Conservation (phyloP, 2,329 filamentous ascomycete species). For the Mycogone perniciosa region DNA sequence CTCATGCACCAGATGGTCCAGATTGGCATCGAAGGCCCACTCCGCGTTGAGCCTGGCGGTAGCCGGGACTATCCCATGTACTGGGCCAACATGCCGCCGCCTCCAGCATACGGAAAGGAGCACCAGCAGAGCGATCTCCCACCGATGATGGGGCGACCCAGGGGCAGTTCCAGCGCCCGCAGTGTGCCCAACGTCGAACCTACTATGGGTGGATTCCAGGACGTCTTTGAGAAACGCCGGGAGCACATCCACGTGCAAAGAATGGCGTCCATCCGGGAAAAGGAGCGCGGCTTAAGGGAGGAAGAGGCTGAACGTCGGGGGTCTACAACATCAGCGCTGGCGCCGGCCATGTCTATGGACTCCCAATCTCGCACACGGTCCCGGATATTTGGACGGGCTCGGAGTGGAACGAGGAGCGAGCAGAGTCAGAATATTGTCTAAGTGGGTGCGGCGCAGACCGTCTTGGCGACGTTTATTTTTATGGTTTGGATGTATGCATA, state of each 20-base stretch:
- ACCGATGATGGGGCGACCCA: constrained; percentile 13
- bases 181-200: constrained; percentile 25
- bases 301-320: constrained; percentile 23
- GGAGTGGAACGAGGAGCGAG: constrained; percentile 24
- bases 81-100: constrained; percentile 33
- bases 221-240: constrained; percentile 40
- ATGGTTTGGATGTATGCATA: too few relatives aligned
- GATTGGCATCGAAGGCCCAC: constrained; percentile 76
- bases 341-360: constrained; percentile 17
- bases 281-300: constrained; percentile 24
- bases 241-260: constrained; percentile 30
- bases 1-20: constrained; percentile 81
- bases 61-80: constrained; percentile 63
- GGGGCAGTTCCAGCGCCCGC: constrained; percentile 13
- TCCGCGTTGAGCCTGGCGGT: constrained; percentile 55
- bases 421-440: constrained; percentile 21
- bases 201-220: constrained; percentile 35
- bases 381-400: constrained; percentile 24
- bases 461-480: constrained; percentile 5
- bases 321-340: constrained; percentile 23
- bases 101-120: constrained; percentile 29
- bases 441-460: neutral
- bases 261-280: constrained; percentile 33
- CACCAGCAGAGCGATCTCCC: constrained; percentile 12
- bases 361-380: constrained; percentile 22